Conservation (phyloP, 129 eudicot genomes). For the Flaveria sonorensis region DNA sequence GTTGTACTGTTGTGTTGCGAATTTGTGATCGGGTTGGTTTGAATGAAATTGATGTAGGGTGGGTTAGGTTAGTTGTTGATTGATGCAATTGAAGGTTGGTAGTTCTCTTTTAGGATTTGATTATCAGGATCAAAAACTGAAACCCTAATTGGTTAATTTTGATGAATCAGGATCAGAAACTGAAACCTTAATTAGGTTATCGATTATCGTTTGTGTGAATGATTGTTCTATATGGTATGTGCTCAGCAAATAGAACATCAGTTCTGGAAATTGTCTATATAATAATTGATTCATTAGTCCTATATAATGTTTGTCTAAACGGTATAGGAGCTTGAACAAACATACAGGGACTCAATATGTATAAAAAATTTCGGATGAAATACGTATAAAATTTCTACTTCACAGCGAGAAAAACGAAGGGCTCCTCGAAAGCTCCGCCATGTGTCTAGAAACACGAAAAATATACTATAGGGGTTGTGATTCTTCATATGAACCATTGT, state of each 20-base stretch:
- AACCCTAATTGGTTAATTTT: background rate
- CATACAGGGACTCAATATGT: too few species aligned
- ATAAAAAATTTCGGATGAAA: too few species aligned
- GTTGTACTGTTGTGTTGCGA: background rate
- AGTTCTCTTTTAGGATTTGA: background rate
- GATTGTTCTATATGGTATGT: constrained; percentile 5
- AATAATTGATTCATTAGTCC: background rate
- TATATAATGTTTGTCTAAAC: background rate
- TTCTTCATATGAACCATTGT: background rate
- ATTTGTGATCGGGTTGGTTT: background rate
- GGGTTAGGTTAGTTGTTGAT: background rate
- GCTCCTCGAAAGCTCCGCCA: too few species aligned
- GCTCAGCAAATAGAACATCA: background rate
- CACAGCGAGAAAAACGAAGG: too few species aligned
- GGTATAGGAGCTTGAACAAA: too few species aligned
- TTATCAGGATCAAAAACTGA: background rate
- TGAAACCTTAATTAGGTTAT: background rate
- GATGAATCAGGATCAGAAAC: background rate
- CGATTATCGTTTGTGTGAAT: background rate
- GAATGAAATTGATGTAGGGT: too few species aligned
- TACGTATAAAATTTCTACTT: too few species aligned
- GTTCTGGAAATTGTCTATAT: background rate
- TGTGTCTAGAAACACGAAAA: background rate
- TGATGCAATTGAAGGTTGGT: background rate
- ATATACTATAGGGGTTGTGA: background rate